phyloP scores from a whole-genome alignment of 2,329 filamentous ascomycete species.

The Pseudogymnoascus sp. region DNA sequence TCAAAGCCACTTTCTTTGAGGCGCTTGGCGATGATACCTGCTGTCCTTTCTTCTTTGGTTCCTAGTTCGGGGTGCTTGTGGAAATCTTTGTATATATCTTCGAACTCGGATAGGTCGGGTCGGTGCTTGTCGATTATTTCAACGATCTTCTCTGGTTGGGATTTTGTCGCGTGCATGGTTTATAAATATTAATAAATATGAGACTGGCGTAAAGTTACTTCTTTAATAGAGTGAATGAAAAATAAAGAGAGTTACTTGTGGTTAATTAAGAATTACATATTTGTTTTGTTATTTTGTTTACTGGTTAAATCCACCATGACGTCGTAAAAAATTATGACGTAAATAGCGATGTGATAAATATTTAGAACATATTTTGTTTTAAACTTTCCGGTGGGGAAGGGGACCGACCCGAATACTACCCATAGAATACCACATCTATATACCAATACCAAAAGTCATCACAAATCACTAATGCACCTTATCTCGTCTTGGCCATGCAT shows the following conservation, averaged over 20 bases:
- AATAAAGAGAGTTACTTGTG: background rate
- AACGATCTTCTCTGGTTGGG: background rate
- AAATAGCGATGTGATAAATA: constrained; percentile 1
- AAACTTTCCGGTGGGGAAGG: background rate
- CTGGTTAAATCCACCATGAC: background rate
- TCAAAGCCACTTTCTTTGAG: background rate
- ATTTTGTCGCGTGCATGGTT: background rate
- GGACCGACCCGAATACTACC: background rate
- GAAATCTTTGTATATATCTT: background rate
- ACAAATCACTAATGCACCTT: background rate
- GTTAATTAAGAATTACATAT: background rate
- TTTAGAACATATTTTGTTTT: background rate
- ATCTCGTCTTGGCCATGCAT: background rate
- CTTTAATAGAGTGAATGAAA: background rate
- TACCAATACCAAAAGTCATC: background rate
- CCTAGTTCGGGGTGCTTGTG: constrained; percentile 1
- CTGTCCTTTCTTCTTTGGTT: background rate
- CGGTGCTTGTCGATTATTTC: background rate
- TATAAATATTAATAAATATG: background rate
- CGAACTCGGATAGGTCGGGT: background rate
- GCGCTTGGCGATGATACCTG: background rate
- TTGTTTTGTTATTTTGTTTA: background rate
- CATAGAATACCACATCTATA: background rate
- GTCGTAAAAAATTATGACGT: background rate
- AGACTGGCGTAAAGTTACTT: background rate